Percentiles rank a stretch among this genome's conserved stretches.
These are phyloP conservation scores for Xylariaceae sp. DNA, from an alignment of 2,329 filamentous ascomycete genomes.

Conservation along the genomic window DNA sequence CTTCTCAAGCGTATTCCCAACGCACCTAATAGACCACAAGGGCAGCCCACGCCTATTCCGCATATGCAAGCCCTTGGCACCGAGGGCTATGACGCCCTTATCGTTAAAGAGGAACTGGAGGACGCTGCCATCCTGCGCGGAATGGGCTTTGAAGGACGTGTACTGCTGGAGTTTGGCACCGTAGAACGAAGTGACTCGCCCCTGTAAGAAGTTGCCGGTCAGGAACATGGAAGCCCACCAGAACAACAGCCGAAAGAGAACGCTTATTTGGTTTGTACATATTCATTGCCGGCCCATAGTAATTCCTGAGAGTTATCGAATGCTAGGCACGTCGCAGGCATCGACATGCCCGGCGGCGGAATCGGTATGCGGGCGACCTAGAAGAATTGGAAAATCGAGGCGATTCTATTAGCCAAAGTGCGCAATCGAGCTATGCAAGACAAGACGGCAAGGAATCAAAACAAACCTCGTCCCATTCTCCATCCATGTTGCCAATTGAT, in stretches of 20 bases:
- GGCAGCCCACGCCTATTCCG: conserved; percentile 75
- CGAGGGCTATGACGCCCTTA: conserved; percentile 82
- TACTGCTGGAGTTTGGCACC: conserved; percentile 81
- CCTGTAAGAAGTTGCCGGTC: conserved; percentile 48
- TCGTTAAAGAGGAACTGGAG: conserved; percentile 89
- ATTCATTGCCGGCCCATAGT: conserved; percentile 89
- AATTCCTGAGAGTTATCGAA: conserved; percentile 90
- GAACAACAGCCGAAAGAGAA: not conserved
- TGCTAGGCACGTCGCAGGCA: conserved; percentile 71
- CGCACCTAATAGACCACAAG: conserved; percentile 78
- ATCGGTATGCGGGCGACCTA: conserved; percentile 78
- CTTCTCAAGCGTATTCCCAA: not conserved
- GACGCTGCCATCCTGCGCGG: conserved; percentile 68
- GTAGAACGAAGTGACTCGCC: conserved; percentile 83
- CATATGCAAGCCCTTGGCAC: conserved; percentile 81
- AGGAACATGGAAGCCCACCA: conserved; percentile 2
- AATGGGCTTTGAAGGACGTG: conserved; percentile 82
- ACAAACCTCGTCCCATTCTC: conserved; percentile 64
- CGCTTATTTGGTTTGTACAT: conserved; percentile 51
- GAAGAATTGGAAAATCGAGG: not conserved
- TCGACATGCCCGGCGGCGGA: conserved; percentile 69
- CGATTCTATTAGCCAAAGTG: not conserved
- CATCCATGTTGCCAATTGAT: conserved; percentile 51
- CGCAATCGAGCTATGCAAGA: conserved; percentile 4
- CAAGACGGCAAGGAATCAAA: not conserved